These are phyloP conservation scores for Nakazawaea siamensis DNA, from an alignment of 805 yeast genomes.

Conservation along the genomic window DNA sequence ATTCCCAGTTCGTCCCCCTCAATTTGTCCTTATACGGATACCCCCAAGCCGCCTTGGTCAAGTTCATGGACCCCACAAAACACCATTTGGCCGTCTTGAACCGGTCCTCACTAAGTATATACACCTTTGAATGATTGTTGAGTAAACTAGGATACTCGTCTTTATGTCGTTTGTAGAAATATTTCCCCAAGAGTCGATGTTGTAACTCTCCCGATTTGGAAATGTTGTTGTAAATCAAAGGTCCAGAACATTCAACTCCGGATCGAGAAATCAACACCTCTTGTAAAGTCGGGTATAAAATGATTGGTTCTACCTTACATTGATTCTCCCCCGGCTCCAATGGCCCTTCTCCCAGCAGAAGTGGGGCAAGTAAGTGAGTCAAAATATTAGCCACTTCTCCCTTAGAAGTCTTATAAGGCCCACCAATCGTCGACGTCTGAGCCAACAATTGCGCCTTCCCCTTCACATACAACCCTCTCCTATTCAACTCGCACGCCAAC, in stretches of 20 bases:
- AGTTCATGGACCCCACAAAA: constrained; percentile 64
- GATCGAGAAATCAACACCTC: constrained; percentile 16
- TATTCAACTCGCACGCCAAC: too few relatives aligned
- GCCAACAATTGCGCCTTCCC: constrained; percentile 30
- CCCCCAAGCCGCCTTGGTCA: constrained; percentile 83
- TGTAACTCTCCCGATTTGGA: constrained; percentile 16
- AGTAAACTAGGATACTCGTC: constrained; percentile 15
- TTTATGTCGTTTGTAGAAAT: constrained; percentile 38
- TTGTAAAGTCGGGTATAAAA: constrained; percentile 25
- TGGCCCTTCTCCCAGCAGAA: constrained; percentile 24
- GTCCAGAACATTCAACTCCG: constrained; percentile 26
- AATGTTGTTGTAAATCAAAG: constrained; percentile 38
- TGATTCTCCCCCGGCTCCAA: constrained; percentile 19
- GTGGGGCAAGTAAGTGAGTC: constrained; percentile 39
- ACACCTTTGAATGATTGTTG: constrained; percentile 54
- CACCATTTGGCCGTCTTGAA: constrained; percentile 56
- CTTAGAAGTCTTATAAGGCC: constrained; percentile 26
- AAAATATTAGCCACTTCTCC: constrained; percentile 27
- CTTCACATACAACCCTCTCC: constrained; percentile 33
- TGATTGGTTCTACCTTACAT: constrained; percentile 15
- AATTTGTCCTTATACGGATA: constrained; percentile 18
- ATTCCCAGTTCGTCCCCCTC: constrained; percentile 25
- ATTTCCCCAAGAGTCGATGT: constrained; percentile 30
- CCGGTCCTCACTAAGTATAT: constrained; percentile 43
- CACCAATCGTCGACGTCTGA: constrained; percentile 42